A percentile compares a stretch with the other conserved stretches of the same genome.
phyloP scores from a whole-genome alignment of 345 rosid genomes.

The Eucalyptus dawsonii region DNA sequence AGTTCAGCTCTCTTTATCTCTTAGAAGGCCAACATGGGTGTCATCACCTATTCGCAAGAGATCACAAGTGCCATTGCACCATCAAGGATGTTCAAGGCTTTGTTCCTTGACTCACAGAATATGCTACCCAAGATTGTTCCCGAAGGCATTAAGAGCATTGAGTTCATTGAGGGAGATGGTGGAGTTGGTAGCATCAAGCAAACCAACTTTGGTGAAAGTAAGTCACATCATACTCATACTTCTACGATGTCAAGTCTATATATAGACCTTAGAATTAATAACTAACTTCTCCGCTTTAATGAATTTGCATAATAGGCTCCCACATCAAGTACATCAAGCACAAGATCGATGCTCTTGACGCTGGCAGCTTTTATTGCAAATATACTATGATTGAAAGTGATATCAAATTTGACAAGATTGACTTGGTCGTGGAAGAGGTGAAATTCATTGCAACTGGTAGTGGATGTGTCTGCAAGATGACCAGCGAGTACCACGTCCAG shows the following conservation, averaged over 20 bases:
- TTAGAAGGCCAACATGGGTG: not conserved
- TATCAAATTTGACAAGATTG: not conserved
- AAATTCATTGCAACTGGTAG: not conserved
- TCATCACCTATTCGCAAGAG: not conserved
- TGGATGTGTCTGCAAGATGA: not conserved
- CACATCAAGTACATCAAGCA: not conserved
- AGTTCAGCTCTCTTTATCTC: not conserved
- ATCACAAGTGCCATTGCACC: not conserved
- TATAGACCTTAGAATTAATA: not conserved
- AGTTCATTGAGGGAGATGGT: not conserved
- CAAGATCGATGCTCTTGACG: not conserved
- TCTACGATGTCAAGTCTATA: not conserved
- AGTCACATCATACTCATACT: not conserved
- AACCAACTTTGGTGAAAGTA: not conserved
- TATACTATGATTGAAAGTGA: conserved; percentile 1
- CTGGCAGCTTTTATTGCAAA: not conserved
- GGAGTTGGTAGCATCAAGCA: not conserved
- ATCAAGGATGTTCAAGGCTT: not conserved
- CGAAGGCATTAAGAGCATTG: not conserved
- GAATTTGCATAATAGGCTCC: not conserved
- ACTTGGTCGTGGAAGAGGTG: not conserved
- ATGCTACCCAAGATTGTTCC: not conserved
- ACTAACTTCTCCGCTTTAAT: not conserved
- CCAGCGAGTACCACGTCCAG: not conserved
- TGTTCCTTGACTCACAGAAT: not conserved